Conservation (phyloP, 352 stramenopile genomes). For the Pythium aphanidermatum region DNA sequence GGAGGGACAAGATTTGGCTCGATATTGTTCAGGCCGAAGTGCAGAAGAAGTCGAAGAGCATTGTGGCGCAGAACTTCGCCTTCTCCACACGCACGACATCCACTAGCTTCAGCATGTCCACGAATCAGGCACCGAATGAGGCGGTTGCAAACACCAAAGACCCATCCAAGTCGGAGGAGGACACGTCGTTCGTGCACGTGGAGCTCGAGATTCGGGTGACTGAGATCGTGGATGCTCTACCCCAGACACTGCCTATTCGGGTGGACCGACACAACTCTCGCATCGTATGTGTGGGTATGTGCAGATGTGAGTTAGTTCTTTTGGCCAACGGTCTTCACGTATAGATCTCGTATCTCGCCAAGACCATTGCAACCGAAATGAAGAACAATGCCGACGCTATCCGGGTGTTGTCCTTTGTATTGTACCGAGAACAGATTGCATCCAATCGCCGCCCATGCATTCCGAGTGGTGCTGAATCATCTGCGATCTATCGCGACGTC, state of each 20-base stretch:
- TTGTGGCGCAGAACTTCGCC: slow-evolving; percentile 37
- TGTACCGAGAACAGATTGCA: slow-evolving; percentile 44
- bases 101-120: too few relatives aligned
- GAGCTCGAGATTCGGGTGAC: slow-evolving; percentile 19
- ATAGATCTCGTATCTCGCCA: slow-evolving; percentile 20
- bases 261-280: slow-evolving; percentile 28
- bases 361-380: slow-evolving; percentile 34
- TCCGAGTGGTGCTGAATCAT: slow-evolving; percentile 25
- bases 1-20: slow-evolving; percentile 41
- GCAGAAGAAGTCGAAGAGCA: slow-evolving; percentile 39
- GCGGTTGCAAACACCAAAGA: too few relatives aligned
- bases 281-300: slow-evolving; percentile 16
- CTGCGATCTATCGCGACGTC: slow-evolving; percentile 35
- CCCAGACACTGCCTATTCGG: slow-evolving; percentile 25
- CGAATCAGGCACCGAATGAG: too few relatives aligned
- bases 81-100: slow-evolving; percentile 35
- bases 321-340: not conserved
- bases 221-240: slow-evolving; percentile 25
- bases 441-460: slow-evolving; percentile 38
- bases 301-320: not conserved
- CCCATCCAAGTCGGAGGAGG: slow-evolving; percentile 11
- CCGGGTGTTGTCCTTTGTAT: slow-evolving; percentile 41
- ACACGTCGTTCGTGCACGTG: slow-evolving; percentile 16
- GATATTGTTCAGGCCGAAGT: slow-evolving; percentile 42
- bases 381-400: slow-evolving; percentile 25